Evolutionary conservation across 805 yeast species (phyloP).

Genomic region (Yamadazyma insecticola): DNA sequence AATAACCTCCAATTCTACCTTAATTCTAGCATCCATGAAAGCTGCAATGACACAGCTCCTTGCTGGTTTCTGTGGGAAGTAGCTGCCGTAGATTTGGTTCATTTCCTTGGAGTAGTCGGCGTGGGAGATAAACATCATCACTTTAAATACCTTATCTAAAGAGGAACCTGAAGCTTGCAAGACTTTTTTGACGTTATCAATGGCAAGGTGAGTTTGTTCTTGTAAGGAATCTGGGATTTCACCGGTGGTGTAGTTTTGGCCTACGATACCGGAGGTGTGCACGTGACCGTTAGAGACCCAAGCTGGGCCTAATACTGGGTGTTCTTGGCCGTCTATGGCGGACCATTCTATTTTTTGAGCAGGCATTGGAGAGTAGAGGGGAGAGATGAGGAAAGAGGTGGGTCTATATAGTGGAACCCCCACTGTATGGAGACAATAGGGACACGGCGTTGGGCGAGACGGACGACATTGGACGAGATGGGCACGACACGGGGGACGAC

Average conservation of each 20-base stretch:
- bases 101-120: conserved; percentile 37
- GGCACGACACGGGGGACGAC: no score
- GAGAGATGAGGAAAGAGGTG: no score
- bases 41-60: conserved; percentile 49
- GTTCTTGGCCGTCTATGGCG: conserved; percentile 26
- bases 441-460: no score
- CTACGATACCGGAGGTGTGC: conserved; percentile 48
- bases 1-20: conserved; percentile 50
- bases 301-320: conserved; percentile 26
- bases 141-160: conserved; percentile 44
- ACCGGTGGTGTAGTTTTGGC: conserved; percentile 36
- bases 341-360: conserved; percentile 21
- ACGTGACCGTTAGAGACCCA: conserved; percentile 25
- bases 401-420: no score
- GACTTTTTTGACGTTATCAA: conserved; percentile 37
- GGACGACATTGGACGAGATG: no score
- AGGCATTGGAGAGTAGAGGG: conserved; percentile 8
- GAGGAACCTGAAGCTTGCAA: conserved; percentile 44
- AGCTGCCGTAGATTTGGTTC: conserved; percentile 43
- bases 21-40: conserved; percentile 46
- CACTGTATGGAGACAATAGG: no score
- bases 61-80: conserved; percentile 47
- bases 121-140: conserved; percentile 44
- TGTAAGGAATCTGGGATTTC: conserved; percentile 38
- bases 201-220: conserved; percentile 44